Conservation (phyloP, 2,329 filamentous ascomycete genomes). For the Venturia nashicola region DNA sequence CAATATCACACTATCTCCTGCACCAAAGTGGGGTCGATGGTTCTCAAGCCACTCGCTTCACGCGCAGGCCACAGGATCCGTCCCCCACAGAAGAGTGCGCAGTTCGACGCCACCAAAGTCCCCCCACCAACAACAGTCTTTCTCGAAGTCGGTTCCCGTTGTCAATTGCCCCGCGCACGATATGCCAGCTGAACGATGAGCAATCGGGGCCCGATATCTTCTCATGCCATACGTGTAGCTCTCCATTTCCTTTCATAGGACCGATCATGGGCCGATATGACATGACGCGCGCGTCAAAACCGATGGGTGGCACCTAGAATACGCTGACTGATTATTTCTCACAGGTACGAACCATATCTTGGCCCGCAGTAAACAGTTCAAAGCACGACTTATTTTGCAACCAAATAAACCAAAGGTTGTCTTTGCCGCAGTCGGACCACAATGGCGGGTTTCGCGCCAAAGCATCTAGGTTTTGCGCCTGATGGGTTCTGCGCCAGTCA, state of each 20-base stretch:
- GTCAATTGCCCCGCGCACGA: background rate
- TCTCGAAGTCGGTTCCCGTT: background rate
- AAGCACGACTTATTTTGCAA: background rate
- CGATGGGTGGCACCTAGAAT: background rate
- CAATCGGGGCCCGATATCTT: background rate
- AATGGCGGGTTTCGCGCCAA: background rate
- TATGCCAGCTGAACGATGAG: background rate
- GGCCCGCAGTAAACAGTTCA: background rate
- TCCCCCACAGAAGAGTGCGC: background rate
- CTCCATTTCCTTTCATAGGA: background rate
- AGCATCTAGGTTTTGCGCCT: background rate
- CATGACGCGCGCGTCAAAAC: background rate
- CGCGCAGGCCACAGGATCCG: background rate
- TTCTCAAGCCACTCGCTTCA: background rate
- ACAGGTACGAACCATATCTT: slow-evolving; percentile 5
- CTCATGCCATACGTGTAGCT: background rate
- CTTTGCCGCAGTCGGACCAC: background rate
- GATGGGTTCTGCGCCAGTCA: background rate
- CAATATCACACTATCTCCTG: background rate
- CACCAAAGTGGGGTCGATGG: background rate
- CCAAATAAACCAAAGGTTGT: background rate
- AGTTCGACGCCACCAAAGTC: background rate
- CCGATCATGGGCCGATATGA: background rate
- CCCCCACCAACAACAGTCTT: background rate
- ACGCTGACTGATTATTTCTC: background rate